Evolutionary conservation across 495 filamentous ascomycete species (phyloP).

Genomic region (Talaromyces adpressus): DNA sequence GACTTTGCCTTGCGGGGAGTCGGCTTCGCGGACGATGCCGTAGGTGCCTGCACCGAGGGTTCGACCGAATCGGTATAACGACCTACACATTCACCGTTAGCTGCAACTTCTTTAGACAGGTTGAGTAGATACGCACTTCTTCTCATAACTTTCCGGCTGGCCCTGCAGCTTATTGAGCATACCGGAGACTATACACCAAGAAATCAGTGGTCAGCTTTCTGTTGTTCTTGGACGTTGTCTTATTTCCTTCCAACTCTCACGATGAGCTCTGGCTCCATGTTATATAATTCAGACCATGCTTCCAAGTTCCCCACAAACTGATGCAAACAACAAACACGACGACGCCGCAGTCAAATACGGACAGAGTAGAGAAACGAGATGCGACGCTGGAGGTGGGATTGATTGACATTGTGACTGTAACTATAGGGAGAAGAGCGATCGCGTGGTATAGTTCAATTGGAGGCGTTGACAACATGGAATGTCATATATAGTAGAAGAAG

Average conservation of each 20-base stretch:
- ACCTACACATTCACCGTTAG: constrained; percentile 37
- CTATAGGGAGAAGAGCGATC: not conserved
- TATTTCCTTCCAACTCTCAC: not conserved
- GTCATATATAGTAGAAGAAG: not conserved
- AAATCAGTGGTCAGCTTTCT: constrained; percentile 22
- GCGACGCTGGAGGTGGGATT: not conserved
- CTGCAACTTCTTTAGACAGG: not conserved
- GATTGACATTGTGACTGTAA: not conserved
- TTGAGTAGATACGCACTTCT: constrained; percentile 58
- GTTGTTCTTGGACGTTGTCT: not conserved
- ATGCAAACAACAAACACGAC: constrained; percentile 11
- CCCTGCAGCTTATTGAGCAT: constrained; percentile 98
- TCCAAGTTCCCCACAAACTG: constrained; percentile 10
- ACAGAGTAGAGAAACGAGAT: constrained; percentile 5
- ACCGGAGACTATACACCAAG: constrained; percentile 56
- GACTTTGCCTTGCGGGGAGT: constrained; percentile 74
- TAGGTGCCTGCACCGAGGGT: constrained; percentile 97
- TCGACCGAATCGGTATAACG: constrained; percentile 83
- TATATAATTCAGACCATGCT: constrained; percentile 12
- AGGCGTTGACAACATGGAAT: not conserved
- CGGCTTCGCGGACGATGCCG: constrained; percentile 94
- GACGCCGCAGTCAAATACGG: constrained; percentile 12
- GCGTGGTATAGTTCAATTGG: not conserved
- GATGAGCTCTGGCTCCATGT: not conserved
- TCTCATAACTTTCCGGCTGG: constrained; percentile 97